These are phyloP conservation scores for Mortierella sp. DNA, from an alignment of 371 early-diverging fungal genomes.

Conservation along the genomic window DNA sequence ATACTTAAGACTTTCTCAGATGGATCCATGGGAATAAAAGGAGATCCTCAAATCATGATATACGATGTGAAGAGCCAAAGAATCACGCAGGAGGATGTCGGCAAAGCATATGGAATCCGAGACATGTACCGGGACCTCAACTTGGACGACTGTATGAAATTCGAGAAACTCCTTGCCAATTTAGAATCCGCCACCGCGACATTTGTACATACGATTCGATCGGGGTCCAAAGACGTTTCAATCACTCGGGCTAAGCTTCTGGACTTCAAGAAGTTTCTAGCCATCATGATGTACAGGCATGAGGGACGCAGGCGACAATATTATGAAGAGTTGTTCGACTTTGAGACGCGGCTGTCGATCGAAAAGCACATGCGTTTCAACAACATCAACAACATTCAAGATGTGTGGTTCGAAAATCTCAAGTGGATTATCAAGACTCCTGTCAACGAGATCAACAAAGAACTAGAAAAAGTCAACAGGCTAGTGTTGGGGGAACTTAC, in stretches of 20 bases:
- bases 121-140: slow-evolving; percentile 35
- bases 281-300: slow-evolving; percentile 24
- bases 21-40: background rate
- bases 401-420: slow-evolving; percentile 47
- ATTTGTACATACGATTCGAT: slow-evolving; percentile 16
- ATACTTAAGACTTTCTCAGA: slow-evolving; percentile 34
- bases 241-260: slow-evolving; percentile 23
- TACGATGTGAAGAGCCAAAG: slow-evolving; percentile 12
- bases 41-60: slow-evolving; percentile 18
- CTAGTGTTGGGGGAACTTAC: too few species aligned
- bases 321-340: background rate
- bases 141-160: slow-evolving; percentile 28
- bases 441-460: slow-evolving; percentile 1
- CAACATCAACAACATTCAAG: slow-evolving; percentile 15
- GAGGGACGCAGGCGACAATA: slow-evolving; percentile 29
- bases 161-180: slow-evolving; percentile 12
- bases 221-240: slow-evolving; percentile 2
- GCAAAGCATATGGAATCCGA: slow-evolving; percentile 21
- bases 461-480: background rate
- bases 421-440: slow-evolving; percentile 32
- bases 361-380: slow-evolving; percentile 18
- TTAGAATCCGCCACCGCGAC: slow-evolving; percentile 16
- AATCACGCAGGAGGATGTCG: slow-evolving; percentile 4
- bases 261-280: slow-evolving; percentile 35
- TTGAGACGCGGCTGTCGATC: background rate